Percentiles rank a stretch among this genome's conserved stretches.
phyloP scores from a whole-genome alignment of 495 filamentous ascomycete species.

The Hyaloscypha variabilis region DNA sequence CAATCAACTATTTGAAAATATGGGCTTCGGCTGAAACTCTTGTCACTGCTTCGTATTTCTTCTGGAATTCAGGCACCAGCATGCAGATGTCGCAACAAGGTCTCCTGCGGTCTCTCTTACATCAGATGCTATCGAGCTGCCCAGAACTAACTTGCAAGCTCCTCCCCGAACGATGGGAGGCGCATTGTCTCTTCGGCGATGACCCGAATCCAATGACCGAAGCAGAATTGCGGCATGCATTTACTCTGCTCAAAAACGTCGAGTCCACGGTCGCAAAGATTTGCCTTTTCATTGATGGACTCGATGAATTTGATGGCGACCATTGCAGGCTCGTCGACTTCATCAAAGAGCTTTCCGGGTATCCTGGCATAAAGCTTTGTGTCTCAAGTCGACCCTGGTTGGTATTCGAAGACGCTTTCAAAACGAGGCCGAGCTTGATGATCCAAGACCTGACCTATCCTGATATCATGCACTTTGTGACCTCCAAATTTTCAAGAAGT shows the following conservation, averaged over 20 bases:
- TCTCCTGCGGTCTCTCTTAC: not conserved
- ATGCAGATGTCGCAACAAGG: not conserved
- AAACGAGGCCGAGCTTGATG: constrained; percentile 31
- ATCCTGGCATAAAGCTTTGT: not conserved
- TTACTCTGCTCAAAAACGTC: constrained; percentile 1
- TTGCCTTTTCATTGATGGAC: not conserved
- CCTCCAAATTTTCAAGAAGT: constrained; percentile 22
- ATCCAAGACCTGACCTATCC: constrained; percentile 36
- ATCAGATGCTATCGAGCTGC: not conserved
- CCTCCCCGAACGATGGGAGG: not conserved
- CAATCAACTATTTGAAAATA: not conserved
- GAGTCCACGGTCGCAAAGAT: not conserved
- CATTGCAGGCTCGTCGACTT: not conserved
- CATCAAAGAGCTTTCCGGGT: not conserved
- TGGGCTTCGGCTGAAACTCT: not conserved
- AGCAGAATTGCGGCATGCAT: not conserved
- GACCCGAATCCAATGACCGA: not conserved
- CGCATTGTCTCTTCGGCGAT: not conserved
- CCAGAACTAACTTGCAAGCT: not conserved
- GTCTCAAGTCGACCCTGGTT: constrained; percentile 28
- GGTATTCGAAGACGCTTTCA: constrained; percentile 33
- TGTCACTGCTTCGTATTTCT: not conserved
- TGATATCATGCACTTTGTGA: constrained; percentile 36
- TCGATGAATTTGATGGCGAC: not conserved
- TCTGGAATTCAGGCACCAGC: not conserved